Conservation (phyloP, 1,284 basidiomycete species). For the Ustilago xerochloae region DNA sequence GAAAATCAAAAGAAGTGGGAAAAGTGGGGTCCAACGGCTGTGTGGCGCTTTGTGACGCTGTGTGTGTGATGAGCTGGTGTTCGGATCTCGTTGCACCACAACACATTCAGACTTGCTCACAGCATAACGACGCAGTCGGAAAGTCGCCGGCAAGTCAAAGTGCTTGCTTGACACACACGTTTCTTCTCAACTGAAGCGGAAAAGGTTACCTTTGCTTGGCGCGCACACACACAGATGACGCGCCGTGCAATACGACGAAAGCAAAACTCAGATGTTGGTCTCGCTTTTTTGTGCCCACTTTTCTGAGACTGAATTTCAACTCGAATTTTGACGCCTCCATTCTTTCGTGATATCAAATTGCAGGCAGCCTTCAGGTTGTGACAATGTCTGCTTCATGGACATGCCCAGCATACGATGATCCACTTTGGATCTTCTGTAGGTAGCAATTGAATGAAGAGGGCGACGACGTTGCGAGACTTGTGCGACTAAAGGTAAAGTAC, state of each 20-base stretch:
- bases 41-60: not conserved
- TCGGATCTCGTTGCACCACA: not conserved
- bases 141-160: not conserved
- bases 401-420: not conserved
- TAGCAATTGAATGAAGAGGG: not conserved
- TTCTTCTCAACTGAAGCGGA: conserved; percentile 3
- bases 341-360: not conserved
- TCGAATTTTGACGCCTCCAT: not conserved
- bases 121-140: too few species aligned
- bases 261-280: too few species aligned
- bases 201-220: conserved; percentile 1
- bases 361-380: not conserved
- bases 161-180: conserved; percentile 1
- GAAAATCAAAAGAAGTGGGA: not conserved
- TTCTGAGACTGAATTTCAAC: not conserved
- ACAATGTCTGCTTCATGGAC: not conserved
- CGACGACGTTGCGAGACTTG: not conserved
- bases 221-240: not conserved
- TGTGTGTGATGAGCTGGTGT: not conserved
- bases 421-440: too few species aligned
- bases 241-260: too few species aligned
- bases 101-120: too few species aligned
- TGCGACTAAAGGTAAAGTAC: not conserved
- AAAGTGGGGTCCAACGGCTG: conserved; percentile 6
- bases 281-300: conserved; percentile 1